Percentiles rank a stretch among this genome's conserved stretches.
These are phyloP conservation scores for Parachaetomium inaequale DNA, from an alignment of 495 filamentous ascomycete species.

Conservation along the genomic window DNA sequence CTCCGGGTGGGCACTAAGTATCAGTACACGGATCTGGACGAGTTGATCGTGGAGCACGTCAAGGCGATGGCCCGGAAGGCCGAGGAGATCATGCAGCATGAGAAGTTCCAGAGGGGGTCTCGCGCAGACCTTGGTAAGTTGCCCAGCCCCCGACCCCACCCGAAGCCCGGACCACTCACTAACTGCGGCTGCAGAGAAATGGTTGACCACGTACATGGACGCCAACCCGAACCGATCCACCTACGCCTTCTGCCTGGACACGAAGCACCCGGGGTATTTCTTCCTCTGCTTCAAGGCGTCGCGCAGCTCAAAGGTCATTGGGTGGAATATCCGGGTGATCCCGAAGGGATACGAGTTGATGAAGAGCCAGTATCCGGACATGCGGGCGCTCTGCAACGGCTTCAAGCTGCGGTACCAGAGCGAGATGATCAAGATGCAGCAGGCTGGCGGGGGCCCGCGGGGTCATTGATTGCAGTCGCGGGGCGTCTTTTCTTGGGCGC, in stretches of 20 bases:
- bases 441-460: constrained; percentile 24
- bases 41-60: constrained; percentile 94
- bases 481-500: neutral
- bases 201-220: constrained; percentile 90
- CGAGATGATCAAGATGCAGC: constrained; percentile 45
- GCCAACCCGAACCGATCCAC: constrained; percentile 91
- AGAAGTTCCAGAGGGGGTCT: constrained; percentile 80
- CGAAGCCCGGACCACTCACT: constrained; percentile 20
- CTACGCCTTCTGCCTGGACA: constrained; percentile 91
- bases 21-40: constrained; percentile 92
- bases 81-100: constrained; percentile 88
- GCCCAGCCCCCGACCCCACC: neutral
- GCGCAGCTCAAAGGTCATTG: constrained; percentile 61
- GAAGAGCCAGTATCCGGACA: constrained; percentile 84
- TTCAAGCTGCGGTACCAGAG: constrained; percentile 55
- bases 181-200: constrained; percentile 65
- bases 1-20: constrained; percentile 82
- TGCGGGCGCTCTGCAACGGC: constrained; percentile 88
- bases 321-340: constrained; percentile 86
- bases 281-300: constrained; percentile 93
- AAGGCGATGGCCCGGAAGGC: constrained; percentile 98
- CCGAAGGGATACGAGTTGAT: constrained; percentile 83
- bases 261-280: constrained; percentile 92
- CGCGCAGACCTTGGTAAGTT: constrained; percentile 78
- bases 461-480: neutral